A percentile compares a stretch with the other conserved stretches of the same genome.
These are phyloP conservation scores for Casuarina equisetifolia DNA, from an alignment of 306 rosid genomes.

Conservation along the genomic window DNA sequence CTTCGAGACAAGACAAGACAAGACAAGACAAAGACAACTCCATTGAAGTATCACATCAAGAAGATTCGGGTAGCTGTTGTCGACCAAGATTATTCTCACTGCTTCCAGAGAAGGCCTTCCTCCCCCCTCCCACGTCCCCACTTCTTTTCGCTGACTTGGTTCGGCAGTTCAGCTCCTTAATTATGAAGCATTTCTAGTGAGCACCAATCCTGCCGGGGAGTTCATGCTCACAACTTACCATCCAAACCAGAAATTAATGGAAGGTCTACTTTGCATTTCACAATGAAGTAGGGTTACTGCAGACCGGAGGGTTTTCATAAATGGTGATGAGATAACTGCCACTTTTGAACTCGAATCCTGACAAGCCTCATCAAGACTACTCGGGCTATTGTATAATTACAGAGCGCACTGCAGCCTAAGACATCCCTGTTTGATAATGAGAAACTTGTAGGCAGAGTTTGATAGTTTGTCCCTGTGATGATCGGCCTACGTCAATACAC, in stretches of 20 bases:
- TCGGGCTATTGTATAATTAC: slow-evolving; percentile 23
- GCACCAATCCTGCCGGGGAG: neutral
- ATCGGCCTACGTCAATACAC: slow-evolving; percentile 75
- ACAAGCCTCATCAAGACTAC: neutral
- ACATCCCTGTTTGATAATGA: slow-evolving; percentile 31
- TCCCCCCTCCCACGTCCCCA: neutral
- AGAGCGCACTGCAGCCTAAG: slow-evolving; percentile 32
- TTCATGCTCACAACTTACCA: neutral
- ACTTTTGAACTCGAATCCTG: neutral
- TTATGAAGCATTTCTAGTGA: neutral
- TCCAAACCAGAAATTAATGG: neutral
- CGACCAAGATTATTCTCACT: neutral
- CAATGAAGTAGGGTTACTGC: slow-evolving; percentile 33
- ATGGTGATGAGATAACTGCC: slow-evolving; percentile 38
- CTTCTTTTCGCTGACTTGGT: neutral
- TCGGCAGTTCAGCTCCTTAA: neutral
- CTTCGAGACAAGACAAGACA: neutral
- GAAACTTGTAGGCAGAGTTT: slow-evolving; percentile 68
- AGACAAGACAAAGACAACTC: neutral
- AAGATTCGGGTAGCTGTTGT: neutral
- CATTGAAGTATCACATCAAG: neutral
- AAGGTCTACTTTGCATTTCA: neutral
- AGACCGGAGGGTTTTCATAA: slow-evolving; percentile 26
- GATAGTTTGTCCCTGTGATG: slow-evolving; percentile 52
- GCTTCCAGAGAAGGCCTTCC: neutral